These are phyloP conservation scores for Pulveroboletus sp. DNA, from an alignment of 768 basidiomycete species.

Conservation along the genomic window DNA sequence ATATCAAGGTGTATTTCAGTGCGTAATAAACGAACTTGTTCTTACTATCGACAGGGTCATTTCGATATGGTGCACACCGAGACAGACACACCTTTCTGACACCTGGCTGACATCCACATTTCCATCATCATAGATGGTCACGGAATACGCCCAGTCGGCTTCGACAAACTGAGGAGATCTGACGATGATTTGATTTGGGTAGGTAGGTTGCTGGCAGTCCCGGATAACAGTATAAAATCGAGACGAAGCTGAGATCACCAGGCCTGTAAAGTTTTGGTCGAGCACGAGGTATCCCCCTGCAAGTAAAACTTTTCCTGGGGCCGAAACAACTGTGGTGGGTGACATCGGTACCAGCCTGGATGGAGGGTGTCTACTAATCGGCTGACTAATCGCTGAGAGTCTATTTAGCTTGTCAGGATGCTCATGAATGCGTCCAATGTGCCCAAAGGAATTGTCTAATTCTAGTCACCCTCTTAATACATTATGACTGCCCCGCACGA, in stretches of 20 bases:
- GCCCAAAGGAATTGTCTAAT: neutral
- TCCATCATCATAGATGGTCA: conserved; percentile 35
- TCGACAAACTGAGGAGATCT: conserved; percentile 88
- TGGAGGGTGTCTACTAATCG: neutral
- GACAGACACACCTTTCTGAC: conserved; percentile 20
- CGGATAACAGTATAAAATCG: conserved; percentile 85
- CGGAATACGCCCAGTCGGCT: conserved; percentile 71
- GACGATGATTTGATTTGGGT: conserved; percentile 54
- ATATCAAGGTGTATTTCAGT: conserved; percentile 67
- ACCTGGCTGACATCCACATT: conserved; percentile 20
- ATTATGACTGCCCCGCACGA: conserved; percentile 55
- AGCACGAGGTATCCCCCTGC: conserved; percentile 98
- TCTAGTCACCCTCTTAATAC: conserved; percentile 3
- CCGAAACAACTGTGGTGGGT: conserved; percentile 68
- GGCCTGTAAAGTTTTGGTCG: conserved; percentile 77
- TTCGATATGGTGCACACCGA: neutral
- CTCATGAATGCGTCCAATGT: neutral
- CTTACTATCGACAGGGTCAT: conserved; percentile 37
- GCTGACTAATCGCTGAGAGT: conserved; percentile 25
- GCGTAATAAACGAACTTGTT: conserved; percentile 96
- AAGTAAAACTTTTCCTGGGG: conserved; percentile 92
- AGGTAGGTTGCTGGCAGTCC: conserved; percentile 22
- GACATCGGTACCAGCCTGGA: conserved; percentile 32
- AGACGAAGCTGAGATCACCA: conserved; percentile 88
- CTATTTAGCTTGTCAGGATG: too few species aligned